A percentile compares a stretch with the other conserved stretches of the same genome.
Evolutionary conservation across 2,329 filamentous ascomycete genomes (phyloP).

Genomic region (Aspergillus nomiae): DNA sequence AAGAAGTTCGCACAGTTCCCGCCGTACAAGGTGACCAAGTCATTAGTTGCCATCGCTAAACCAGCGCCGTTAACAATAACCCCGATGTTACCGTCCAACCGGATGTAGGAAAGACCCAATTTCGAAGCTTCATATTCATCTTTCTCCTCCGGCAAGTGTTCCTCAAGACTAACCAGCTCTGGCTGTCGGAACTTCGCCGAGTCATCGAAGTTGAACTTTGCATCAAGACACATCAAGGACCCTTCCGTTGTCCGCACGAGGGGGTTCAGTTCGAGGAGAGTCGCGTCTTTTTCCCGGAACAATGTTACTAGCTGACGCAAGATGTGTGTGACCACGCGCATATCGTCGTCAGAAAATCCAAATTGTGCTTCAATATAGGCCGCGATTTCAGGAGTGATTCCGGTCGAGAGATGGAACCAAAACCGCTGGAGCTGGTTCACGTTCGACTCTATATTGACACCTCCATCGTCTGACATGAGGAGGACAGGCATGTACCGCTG

Average conservation of each 20-base stretch:
- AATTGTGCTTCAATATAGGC: constrained; percentile 26
- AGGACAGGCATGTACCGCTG: constrained; percentile 43
- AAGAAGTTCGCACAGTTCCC: constrained; percentile 37
- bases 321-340: constrained; percentile 25
- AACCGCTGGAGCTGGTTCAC: constrained; percentile 28
- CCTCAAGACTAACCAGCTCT: constrained; percentile 43
- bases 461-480: constrained; percentile 38
- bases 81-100: constrained; percentile 36
- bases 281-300: constrained; percentile 53
- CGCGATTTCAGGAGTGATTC: constrained; percentile 28
- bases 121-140: constrained; percentile 39
- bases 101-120: constrained; percentile 32
- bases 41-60: constrained; percentile 40
- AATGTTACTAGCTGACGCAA: constrained; percentile 35
- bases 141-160: constrained; percentile 33
- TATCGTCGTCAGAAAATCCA: constrained; percentile 28
- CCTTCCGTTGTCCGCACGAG: constrained; percentile 34
- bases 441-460: constrained; percentile 34
- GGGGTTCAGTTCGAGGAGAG: constrained; percentile 47
- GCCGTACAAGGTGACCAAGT: constrained; percentile 28
- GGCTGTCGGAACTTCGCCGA: constrained; percentile 47
- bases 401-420: constrained; percentile 26
- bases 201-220: constrained; percentile 53
- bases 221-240: constrained; percentile 38
- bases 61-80: constrained; percentile 39